Evolutionary conservation across 176 grass and related monocot species (phyloP).

Genomic region (Triticum turgidum): DNA sequence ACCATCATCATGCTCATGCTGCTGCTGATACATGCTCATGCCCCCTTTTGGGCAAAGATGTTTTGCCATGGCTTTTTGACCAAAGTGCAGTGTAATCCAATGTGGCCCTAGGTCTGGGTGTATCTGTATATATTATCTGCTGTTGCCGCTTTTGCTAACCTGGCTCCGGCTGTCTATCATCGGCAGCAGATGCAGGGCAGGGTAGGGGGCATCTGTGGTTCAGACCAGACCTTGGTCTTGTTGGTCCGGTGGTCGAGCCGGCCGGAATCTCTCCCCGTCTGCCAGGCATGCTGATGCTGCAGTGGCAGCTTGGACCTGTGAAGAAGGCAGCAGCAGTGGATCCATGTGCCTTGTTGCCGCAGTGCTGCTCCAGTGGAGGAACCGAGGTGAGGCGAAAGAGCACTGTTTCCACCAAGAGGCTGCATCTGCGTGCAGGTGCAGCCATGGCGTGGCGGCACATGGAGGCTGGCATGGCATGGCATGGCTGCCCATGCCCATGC

Average conservation of each 20-base stretch:
- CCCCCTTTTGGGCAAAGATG: constrained; percentile 37
- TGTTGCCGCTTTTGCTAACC: constrained; percentile 28
- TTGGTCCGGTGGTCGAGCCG: not conserved
- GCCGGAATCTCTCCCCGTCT: not conserved
- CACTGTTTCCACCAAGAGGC: not conserved
- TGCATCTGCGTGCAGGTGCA: no score
- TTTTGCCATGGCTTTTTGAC: constrained; percentile 54
- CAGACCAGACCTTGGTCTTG: not conserved
- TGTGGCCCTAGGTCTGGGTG: not conserved
- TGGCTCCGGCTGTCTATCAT: not conserved
- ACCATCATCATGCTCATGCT: not conserved
- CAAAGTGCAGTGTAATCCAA: constrained; percentile 1
- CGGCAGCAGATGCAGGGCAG: not conserved
- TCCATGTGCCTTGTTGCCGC: not conserved
- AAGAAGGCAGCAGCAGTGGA: not conserved
- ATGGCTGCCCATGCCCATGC: constrained; percentile 31
- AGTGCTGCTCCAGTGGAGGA: not conserved
- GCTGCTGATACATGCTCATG: not conserved
- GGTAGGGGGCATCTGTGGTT: not conserved
- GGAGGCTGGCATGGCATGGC: not conserved
- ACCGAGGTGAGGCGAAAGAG: not conserved
- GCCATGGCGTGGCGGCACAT: constrained; percentile 12
- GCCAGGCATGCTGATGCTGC: not conserved
- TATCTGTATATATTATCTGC: not conserved
- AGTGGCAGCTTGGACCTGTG: not conserved